Evolutionary conservation across 805 yeast species (phyloP).

Genomic region (Pichia californica): DNA sequence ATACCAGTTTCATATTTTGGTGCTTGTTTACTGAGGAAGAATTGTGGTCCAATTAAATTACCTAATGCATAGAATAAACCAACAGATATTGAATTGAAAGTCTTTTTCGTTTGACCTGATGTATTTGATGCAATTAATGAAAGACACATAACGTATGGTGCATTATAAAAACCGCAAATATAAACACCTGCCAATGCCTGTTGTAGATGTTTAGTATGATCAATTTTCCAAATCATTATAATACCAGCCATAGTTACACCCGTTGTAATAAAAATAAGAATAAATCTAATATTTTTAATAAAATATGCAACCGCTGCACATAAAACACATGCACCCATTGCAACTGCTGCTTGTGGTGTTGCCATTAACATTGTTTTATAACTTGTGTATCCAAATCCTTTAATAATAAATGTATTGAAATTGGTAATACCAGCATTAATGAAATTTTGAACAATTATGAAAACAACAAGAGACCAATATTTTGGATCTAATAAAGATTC

Average conservation of each 20-base stretch:
- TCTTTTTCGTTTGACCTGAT: slow-evolving; percentile 63
- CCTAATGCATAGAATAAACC: slow-evolving; percentile 48
- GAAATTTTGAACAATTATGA: slow-evolving; percentile 35
- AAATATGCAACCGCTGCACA: slow-evolving; percentile 14
- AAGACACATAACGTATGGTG: slow-evolving; percentile 5
- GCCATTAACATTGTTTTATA: slow-evolving; percentile 25
- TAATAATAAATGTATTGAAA: slow-evolving; percentile 40
- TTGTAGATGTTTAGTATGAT: background rate
- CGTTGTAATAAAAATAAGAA: slow-evolving; percentile 19
- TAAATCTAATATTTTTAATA: slow-evolving; percentile 19
- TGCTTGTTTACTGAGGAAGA: slow-evolving; percentile 44
- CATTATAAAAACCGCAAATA: slow-evolving; percentile 4
- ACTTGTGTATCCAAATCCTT: slow-evolving; percentile 29
- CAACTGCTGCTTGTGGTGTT: slow-evolving; percentile 18
- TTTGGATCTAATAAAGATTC: slow-evolving; percentile 40
- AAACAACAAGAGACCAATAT: slow-evolving; percentile 26
- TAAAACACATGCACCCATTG: slow-evolving; percentile 25
- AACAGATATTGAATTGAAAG: slow-evolving; percentile 16
- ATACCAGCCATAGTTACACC: slow-evolving; percentile 8
- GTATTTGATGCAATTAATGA: slow-evolving; percentile 29
- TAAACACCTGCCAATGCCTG: slow-evolving; percentile 2
- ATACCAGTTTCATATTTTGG: slow-evolving; percentile 56
- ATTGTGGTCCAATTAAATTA: slow-evolving; percentile 58
- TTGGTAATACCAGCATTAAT: slow-evolving; percentile 55
- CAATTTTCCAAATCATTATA: slow-evolving; percentile 5